These are phyloP conservation scores for Funneliformis geosporum DNA, from an alignment of 192 early-diverging fungal genomes.

Conservation along the genomic window DNA sequence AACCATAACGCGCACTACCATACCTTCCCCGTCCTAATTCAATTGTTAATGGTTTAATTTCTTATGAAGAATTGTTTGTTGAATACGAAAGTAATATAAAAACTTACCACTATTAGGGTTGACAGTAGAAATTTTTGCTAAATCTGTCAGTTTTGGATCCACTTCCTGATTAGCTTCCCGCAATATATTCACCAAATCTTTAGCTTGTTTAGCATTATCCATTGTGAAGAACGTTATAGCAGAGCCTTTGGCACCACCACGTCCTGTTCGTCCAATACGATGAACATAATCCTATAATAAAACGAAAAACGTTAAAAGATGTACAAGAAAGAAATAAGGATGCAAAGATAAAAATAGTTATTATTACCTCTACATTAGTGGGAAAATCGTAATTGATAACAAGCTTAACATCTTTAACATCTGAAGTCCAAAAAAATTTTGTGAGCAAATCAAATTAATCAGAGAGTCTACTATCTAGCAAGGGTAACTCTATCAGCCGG, in stretches of 20 bases:
- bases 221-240: slow-evolving; percentile 92
- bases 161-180: slow-evolving; percentile 89
- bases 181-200: slow-evolving; percentile 85
- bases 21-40: slow-evolving; percentile 37
- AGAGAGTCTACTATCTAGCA: not conserved
- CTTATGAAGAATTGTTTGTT: not conserved
- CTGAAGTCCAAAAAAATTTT: slow-evolving; percentile 46
- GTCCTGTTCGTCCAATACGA: slow-evolving; percentile 96
- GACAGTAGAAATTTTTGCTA: slow-evolving; percentile 52
- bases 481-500: not conserved
- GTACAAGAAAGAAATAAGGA: no score
- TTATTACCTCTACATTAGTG: slow-evolving; percentile 66
- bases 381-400: slow-evolving; percentile 98
- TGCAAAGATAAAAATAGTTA: not conserved
- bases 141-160: slow-evolving; percentile 74
- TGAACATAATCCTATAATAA: slow-evolving; percentile 79
- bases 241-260: slow-evolving; percentile 88
- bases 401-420: slow-evolving; percentile 94
- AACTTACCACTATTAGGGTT: slow-evolving; percentile 36
- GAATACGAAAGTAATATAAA: not conserved
- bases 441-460: no score
- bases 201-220: slow-evolving; percentile 80
- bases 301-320: not conserved
- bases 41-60: not conserved
- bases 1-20: slow-evolving; percentile 40